phyloP scores from a whole-genome alignment of 352 stramenopile genomes.

The Nothophytophthora sp. region DNA sequence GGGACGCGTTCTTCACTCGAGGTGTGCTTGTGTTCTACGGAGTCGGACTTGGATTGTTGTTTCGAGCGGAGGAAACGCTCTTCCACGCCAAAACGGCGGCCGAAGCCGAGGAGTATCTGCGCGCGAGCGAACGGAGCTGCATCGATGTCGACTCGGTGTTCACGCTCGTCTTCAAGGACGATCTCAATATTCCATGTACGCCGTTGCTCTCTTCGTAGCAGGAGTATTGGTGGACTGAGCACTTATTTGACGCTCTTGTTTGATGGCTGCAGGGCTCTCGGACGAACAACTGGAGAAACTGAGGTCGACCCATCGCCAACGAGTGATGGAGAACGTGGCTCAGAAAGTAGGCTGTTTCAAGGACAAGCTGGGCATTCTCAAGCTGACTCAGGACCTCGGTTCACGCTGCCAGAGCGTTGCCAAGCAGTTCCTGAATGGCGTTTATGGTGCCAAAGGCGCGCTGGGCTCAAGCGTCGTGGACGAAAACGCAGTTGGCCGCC shows the following conservation, averaged over 20 bases:
- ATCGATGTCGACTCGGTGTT: conserved; percentile 78
- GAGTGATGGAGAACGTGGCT: conserved; percentile 51
- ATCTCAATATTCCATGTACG: conserved; percentile 79
- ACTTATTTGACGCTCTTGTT: background rate
- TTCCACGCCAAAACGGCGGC: conserved; percentile 55
- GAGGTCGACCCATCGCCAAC: conserved; percentile 48
- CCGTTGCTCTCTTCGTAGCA: conserved; percentile 3
- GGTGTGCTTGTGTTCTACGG: conserved; percentile 73
- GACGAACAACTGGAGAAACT: conserved; percentile 70
- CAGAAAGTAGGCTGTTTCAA: conserved; percentile 46
- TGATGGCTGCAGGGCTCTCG: conserved; percentile 43
- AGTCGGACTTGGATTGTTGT: conserved; percentile 64
- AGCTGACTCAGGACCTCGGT: conserved; percentile 50
- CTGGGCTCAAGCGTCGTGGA: conserved; percentile 4
- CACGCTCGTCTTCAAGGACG: conserved; percentile 74
- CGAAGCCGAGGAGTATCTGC: conserved; percentile 57
- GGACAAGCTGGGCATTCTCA: conserved; percentile 59
- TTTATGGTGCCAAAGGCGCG: conserved; percentile 14
- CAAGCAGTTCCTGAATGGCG: conserved; percentile 32
- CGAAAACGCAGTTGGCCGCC: background rate
- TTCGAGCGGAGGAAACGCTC: conserved; percentile 65
- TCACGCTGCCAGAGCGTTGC: conserved; percentile 34
- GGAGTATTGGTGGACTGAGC: too few relatives aligned
- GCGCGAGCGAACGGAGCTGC: conserved; percentile 54
- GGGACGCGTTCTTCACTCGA: conserved; percentile 79